Evolutionary conservation across 192 early-diverging fungal genomes (phyloP).

Genomic region (Tieghemiomyces parasiticus): DNA sequence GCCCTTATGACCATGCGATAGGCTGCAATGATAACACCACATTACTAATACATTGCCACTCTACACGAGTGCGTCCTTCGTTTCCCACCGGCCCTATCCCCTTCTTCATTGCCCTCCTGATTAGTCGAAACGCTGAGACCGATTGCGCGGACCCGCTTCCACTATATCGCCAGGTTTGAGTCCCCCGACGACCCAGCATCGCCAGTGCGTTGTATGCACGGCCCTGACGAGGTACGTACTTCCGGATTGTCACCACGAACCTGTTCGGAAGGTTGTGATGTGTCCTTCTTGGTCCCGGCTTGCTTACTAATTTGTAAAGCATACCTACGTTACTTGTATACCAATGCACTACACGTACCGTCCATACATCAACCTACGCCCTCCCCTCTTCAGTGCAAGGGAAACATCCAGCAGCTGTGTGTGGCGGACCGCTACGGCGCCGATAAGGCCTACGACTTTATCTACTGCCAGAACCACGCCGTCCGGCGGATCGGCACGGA

Average conservation of each 20-base stretch:
- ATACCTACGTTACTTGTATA: neutral
- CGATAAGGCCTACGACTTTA: neutral
- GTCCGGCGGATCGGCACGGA: neutral
- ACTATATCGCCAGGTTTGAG: neutral
- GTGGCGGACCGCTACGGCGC: neutral
- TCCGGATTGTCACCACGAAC: neutral
- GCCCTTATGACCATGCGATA: neutral
- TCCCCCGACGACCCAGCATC: neutral
- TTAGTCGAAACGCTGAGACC: neutral
- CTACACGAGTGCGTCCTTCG: neutral
- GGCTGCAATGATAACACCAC: neutral
- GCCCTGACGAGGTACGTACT: neutral
- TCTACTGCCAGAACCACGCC: neutral
- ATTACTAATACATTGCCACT: neutral
- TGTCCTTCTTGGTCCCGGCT: neutral
- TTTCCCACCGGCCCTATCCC: no score
- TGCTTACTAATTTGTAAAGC: no score
- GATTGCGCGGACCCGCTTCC: neutral
- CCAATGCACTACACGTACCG: neutral
- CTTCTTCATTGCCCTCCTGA: no score
- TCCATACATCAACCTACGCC: neutral
- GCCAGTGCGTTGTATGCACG: neutral
- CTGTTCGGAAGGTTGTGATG: neutral
- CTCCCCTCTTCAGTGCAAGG: neutral
- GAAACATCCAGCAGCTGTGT: slow-evolving; percentile 1